phyloP scores from a whole-genome alignment of 2,329 filamentous ascomycete genomes.

The Talaromyces sp. region DNA sequence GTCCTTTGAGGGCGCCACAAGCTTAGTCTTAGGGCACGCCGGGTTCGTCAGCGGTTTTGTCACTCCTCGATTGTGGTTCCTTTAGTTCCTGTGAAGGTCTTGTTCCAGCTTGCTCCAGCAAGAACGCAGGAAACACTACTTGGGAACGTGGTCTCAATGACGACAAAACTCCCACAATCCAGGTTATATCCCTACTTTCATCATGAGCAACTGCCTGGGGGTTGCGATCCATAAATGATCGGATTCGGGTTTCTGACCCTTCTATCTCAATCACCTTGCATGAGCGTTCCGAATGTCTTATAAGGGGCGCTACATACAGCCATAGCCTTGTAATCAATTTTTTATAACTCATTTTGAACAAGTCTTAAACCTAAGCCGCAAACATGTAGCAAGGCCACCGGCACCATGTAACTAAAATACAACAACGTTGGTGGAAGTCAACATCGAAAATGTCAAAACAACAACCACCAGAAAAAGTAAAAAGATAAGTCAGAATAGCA shows the following conservation, averaged over 20 bases:
- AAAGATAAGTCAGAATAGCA: not conserved
- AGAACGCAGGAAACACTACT: not conserved
- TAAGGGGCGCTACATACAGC: not conserved
- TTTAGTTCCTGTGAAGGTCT: not conserved
- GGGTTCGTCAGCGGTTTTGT: too few relatives aligned
- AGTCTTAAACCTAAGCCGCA: not conserved
- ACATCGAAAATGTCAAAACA: not conserved
- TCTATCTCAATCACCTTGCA: not conserved
- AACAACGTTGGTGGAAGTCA: not conserved
- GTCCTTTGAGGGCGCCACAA: not conserved
- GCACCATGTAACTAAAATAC: not conserved
- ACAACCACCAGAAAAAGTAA: not conserved
- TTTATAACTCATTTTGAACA: too few relatives aligned
- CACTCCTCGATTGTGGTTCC: too few relatives aligned
- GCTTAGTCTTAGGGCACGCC: not conserved
- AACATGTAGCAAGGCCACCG: not conserved
- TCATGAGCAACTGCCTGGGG: not conserved
- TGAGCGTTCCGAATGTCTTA: not conserved
- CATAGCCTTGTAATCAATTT: not conserved
- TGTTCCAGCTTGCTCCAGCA: not conserved
- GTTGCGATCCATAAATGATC: not conserved
- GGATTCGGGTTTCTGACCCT: not conserved
- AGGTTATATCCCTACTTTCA: not conserved
- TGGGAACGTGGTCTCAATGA: not conserved
- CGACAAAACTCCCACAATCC: not conserved